These are phyloP conservation scores for Moesziomyces sp. DNA, from an alignment of 1,284 basidiomycete species.

Conservation along the genomic window DNA sequence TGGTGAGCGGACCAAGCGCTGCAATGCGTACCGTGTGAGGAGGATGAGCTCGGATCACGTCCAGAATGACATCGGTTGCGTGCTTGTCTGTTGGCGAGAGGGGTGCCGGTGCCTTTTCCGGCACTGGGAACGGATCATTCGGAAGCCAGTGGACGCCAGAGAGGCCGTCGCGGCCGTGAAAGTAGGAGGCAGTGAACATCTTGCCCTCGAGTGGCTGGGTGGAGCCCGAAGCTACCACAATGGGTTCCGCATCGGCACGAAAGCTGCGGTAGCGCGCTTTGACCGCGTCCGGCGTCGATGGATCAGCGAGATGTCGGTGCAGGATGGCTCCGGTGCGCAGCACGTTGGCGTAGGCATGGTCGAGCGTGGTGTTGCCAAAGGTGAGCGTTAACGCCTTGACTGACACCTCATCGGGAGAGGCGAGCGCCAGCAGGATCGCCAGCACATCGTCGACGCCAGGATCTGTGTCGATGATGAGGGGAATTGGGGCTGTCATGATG, in stretches of 20 bases:
- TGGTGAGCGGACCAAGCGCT: conserved; percentile 87
- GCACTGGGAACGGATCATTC: conserved; percentile 56
- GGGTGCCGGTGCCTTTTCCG: conserved; percentile 22
- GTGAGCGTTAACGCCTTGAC: conserved; percentile 76
- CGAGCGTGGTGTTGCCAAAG: conserved; percentile 69
- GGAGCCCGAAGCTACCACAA: conserved; percentile 49
- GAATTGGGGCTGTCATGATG: conserved; percentile 17
- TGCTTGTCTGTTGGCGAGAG: conserved; percentile 72
- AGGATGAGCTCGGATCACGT: conserved; percentile 75
- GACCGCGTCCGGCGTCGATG: conserved; percentile 67
- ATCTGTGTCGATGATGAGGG: conserved; percentile 63
- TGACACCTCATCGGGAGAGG: conserved; percentile 51
- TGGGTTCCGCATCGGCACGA: conserved; percentile 18
- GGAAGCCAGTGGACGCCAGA: conserved; percentile 54
- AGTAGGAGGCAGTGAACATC: conserved; percentile 84
- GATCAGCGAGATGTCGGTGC: conserved; percentile 75
- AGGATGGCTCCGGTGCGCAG: conserved; percentile 75
- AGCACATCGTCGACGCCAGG: conserved; percentile 87
- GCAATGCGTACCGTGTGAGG: conserved; percentile 81
- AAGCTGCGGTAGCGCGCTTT: conserved; percentile 66
- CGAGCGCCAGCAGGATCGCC: conserved; percentile 72
- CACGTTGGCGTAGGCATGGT: conserved; percentile 72
- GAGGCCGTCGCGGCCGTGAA: conserved; percentile 64
- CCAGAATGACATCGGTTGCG: conserved; percentile 75
- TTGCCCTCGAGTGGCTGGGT: conserved; percentile 78